Evolutionary conservation across 1,284 basidiomycete genomes (phyloP).

Genomic region (Cutaneotrichosporon cutaneum): DNA sequence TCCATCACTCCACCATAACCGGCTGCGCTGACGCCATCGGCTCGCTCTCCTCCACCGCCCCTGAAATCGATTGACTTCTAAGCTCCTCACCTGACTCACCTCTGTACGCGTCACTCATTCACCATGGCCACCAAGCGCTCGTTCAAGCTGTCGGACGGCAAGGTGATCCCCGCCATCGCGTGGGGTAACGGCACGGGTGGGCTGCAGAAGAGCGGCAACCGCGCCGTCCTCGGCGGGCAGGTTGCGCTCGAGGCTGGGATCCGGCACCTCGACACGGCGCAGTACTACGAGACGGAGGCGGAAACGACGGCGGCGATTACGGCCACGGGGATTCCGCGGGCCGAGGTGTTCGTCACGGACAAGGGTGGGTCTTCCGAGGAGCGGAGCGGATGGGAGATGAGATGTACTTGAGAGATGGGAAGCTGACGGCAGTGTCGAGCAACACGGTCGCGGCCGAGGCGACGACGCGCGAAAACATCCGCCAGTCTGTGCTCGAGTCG

Average conservation of each 20-base stretch:
- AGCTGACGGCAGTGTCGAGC: slow-evolving; percentile 14
- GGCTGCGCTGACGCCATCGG: too few relatives aligned
- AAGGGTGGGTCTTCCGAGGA: slow-evolving; percentile 56
- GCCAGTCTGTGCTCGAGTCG: slow-evolving; percentile 28
- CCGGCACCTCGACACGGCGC: slow-evolving; percentile 48
- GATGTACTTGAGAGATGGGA: too few relatives aligned
- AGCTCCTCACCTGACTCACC: too few relatives aligned
- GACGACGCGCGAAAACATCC: slow-evolving; percentile 25
- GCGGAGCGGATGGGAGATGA: too few relatives aligned
- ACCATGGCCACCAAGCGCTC: slow-evolving; percentile 21
- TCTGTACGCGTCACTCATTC: too few relatives aligned
- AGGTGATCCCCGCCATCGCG: slow-evolving; percentile 38
- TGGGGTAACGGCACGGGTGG: slow-evolving; percentile 42
- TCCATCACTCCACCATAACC: too few relatives aligned
- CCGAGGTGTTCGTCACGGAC: slow-evolving; percentile 58
- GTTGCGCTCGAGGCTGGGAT: slow-evolving; percentile 45
- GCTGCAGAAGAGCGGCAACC: slow-evolving; percentile 18
- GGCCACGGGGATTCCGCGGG: slow-evolving; percentile 51
- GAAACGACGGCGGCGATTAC: slow-evolving; percentile 54
- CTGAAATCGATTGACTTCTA: too few relatives aligned
- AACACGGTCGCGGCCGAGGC: slow-evolving; percentile 9
- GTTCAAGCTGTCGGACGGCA: slow-evolving; percentile 40
- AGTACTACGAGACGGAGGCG: slow-evolving; percentile 49
- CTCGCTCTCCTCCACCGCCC: too few relatives aligned
- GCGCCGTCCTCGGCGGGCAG: slow-evolving; percentile 26